phyloP scores from a whole-genome alignment of 2,329 filamentous ascomycete species.

The Paecilomyces sp. region DNA sequence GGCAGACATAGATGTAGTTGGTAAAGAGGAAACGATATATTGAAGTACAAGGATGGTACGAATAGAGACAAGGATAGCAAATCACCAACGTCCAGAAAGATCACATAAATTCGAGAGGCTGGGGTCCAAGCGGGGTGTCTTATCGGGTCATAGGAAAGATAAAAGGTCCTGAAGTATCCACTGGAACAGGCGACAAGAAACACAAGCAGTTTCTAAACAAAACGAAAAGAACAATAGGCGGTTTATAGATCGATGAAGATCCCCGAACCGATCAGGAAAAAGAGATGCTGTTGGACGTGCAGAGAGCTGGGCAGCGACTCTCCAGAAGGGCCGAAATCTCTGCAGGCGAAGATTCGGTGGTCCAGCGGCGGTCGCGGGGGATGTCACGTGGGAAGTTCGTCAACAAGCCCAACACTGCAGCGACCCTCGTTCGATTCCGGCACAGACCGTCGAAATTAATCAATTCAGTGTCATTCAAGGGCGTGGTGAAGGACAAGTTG shows the following conservation, averaged over 20 bases:
- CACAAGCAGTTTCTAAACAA: not conserved
- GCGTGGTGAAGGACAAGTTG: no score
- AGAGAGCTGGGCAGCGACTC: not conserved
- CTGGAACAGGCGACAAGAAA: not conserved
- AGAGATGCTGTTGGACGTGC: not conserved
- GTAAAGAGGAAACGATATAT: not conserved
- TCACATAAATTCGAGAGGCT: not conserved
- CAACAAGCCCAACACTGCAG: not conserved
- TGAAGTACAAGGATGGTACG: not conserved
- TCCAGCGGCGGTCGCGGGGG: conserved; percentile 10
- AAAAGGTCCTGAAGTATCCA: not conserved
- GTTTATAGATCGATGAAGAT: not conserved
- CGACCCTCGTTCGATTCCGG: conserved; percentile 8
- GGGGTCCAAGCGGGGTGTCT: not conserved
- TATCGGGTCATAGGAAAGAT: not conserved
- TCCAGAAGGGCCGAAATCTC: not conserved
- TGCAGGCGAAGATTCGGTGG: conserved; percentile 5
- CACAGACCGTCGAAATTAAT: not conserved
- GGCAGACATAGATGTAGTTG: conserved; percentile 16
- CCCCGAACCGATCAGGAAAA: not conserved
- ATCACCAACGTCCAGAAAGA: not conserved
- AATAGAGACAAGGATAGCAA: not conserved
- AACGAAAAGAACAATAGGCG: not conserved
- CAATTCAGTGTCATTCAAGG: not conserved
- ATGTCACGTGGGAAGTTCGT: not conserved